Percentiles rank a stretch among this genome's conserved stretches.
These are phyloP conservation scores for Halophytophthora polymorphica DNA, from an alignment of 352 stramenopile genomes.

Conservation along the genomic window DNA sequence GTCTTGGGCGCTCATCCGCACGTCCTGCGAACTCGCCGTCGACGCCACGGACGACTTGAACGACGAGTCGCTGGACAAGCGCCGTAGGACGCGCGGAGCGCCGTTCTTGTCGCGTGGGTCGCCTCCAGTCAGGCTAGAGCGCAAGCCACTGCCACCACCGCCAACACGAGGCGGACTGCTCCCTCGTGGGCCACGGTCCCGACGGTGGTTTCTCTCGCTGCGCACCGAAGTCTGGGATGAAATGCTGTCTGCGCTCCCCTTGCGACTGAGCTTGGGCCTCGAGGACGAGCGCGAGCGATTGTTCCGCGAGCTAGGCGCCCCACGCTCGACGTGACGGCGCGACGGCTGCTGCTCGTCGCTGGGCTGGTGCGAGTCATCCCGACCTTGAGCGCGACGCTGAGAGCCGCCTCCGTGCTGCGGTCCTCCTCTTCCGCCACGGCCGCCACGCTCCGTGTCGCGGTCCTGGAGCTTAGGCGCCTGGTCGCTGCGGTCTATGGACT, in stretches of 20 bases:
- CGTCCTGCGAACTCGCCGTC: conserved; percentile 50
- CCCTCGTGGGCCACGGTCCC: conserved; percentile 20
- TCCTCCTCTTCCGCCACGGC: conserved; percentile 4
- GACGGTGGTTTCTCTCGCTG: conserved; percentile 31
- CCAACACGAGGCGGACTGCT: conserved; percentile 6
- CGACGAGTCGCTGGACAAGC: conserved; percentile 19
- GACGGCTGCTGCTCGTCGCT: conserved; percentile 9
- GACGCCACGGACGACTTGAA: conserved; percentile 26
- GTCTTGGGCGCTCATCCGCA: conserved; percentile 39
- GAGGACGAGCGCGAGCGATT: conserved; percentile 17
- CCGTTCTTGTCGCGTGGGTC: conserved; percentile 9
- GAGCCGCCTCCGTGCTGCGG: conserved; percentile 5
- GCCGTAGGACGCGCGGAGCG: conserved; percentile 12
- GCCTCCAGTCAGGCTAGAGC: conserved; percentile 6
- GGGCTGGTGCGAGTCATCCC: conserved; percentile 13
- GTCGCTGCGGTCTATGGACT: conserved; percentile 27
- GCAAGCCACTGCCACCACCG: conserved; percentile 24
- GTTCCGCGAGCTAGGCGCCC: conserved; percentile 3
- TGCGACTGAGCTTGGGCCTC: conserved; percentile 29
- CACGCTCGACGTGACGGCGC: conserved; percentile 22
- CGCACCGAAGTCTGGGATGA: conserved; percentile 46
- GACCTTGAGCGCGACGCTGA: conserved; percentile 18
- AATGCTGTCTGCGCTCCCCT: conserved; percentile 57
- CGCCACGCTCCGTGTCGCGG: conserved; percentile 7
- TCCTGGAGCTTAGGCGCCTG: conserved; percentile 6